phyloP scores from a whole-genome alignment of 495 filamentous ascomycete genomes.

The Annulohypoxylon maeteangense region DNA sequence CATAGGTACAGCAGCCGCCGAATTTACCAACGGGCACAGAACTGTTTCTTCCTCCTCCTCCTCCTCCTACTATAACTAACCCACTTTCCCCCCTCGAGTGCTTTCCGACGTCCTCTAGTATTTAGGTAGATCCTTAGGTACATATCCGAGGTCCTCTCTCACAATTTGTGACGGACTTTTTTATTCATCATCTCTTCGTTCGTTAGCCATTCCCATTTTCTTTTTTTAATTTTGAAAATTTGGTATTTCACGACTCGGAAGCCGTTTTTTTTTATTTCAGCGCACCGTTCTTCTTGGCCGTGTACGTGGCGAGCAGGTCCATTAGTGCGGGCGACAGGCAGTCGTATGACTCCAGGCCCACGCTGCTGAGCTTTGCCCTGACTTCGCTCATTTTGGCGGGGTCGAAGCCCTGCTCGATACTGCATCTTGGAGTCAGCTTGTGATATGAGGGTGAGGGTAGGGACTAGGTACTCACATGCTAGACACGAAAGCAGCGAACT shows the following conservation, averaged over 20 bases:
- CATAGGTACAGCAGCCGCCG: slow-evolving; percentile 7
- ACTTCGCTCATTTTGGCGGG: slow-evolving; percentile 63
- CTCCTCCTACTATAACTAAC: too few relatives aligned
- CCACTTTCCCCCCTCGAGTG: not conserved
- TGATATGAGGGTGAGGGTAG: not conserved
- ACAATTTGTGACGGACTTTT: not conserved
- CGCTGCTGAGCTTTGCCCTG: slow-evolving; percentile 55
- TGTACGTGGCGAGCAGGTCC: slow-evolving; percentile 67
- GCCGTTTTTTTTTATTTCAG: slow-evolving; percentile 21
- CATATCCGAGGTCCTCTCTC: not conserved
- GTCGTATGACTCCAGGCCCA: slow-evolving; percentile 67
- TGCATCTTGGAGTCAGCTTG: not conserved
- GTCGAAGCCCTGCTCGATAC: slow-evolving; percentile 68
- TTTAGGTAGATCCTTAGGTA: not conserved
- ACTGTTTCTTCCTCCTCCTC: not conserved
- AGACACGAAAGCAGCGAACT: slow-evolving; percentile 70
- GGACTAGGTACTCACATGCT: slow-evolving; percentile 50
- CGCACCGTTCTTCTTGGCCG: slow-evolving; percentile 57
- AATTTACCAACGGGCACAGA: not conserved
- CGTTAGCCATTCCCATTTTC: not conserved
- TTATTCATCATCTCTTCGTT: not conserved
- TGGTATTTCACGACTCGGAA: not conserved
- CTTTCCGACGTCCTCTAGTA: not conserved
- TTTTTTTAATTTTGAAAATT: not conserved
- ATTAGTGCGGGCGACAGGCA: slow-evolving; percentile 65